Evolutionary conservation across 2,329 filamentous ascomycete genomes (phyloP), one percentile per base, ranked within the genome.

Genomic region (Hymenoscyphus linearis): DNA sequence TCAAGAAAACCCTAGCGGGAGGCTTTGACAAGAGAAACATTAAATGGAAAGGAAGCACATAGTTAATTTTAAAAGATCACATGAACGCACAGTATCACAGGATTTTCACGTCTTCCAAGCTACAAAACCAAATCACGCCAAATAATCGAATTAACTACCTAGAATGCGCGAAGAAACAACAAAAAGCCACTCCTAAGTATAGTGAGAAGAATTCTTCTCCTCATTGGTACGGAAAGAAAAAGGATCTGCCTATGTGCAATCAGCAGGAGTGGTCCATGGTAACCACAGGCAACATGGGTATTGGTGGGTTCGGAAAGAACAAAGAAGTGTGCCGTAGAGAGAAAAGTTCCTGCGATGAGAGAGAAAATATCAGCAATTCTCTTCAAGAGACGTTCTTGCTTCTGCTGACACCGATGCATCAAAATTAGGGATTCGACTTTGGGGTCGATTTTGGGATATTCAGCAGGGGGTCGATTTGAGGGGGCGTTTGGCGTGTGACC

Each of bases 191-290:
- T 4, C 31, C 31, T 31, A 9, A 31, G 10, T n/a, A 31, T 5
- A 31, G 31, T 31, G 31, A 31, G 31, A 31, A 31, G 31, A 31
- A 31, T 7, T 9, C 6, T 5, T 31, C 31, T 31, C 10, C 31
- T 9, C 31, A 31, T 7, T 31, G 26, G 37, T 31, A 57, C 25
- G 55, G 27, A 26, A 16, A 53, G 18, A 50, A 50, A 25, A 50
- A 25, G 10, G 25, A 55, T 22, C 34, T 55, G 25, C 55, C 55
- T 57, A 57, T 57, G 35, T 57, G 55, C 55, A 57, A 57, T 57
- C 55, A 57, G 55, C 55, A n/a, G 27, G 34, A 31, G 40, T 25
- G 52, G 26, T 53, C 52, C 52, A 18, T 27, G 16, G 5, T 26
- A 14, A 50, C 18, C 22, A 25, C 18, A 18, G 44, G 22, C 40